Evolutionary conservation across 225 moss, liverwort and hornwort species (phyloP), one percentile per base, ranked within the genome.

Genomic region (Rhytidiadelphus loreus): DNA sequence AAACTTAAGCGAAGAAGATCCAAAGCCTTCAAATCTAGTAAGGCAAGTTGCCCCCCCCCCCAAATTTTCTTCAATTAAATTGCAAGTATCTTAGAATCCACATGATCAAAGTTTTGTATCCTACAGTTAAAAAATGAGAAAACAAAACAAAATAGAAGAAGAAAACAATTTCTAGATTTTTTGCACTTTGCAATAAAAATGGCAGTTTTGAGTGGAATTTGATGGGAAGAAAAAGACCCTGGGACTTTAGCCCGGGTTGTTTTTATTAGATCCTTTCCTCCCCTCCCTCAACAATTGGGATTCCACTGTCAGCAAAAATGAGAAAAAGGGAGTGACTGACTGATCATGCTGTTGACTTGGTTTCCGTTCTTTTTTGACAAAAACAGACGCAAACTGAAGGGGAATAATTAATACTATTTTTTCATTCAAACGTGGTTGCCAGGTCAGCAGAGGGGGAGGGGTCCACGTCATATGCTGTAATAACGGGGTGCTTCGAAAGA

Each of bases 91-190:
- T 68, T 68, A 12, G 4, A 66, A n/a, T n/a, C 12, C n/a, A 22
- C 1, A 0, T 0, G 0, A 4, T 39, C 8, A 69, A 13, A 39
- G 7, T 23, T 39, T 39, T 39, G 0, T 13, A 0, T 71, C 43
- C 9, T 26, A 9, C 1, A 0, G 5, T 16, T 12, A 71, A 1
- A 28, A n/a, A 5, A 26, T 71, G 16, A 26, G 6, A 4, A 16
- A 24, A 26, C 3, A 50, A 3, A 50, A 50, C 12, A 13, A 50
- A 50, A 50, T 13, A 50, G 9, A 46, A 46, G 9, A 46, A 50
- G 3, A 69, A 41, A 41, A 24, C 2, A 33, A 17, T 18, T 24
- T 24, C 3, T 24, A 4, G 39, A 4, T 13, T 24, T 39, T 69
- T 41, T 22, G 4, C 66, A 4, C 21, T n/a, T 70, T 14, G 8